A percentile compares a stretch with the other conserved stretches of the same genome.
These are phyloP conservation scores for Hyphodiscus sp. DNA, from an alignment of 2,329 filamentous ascomycete species.

Conservation along the genomic window DNA sequence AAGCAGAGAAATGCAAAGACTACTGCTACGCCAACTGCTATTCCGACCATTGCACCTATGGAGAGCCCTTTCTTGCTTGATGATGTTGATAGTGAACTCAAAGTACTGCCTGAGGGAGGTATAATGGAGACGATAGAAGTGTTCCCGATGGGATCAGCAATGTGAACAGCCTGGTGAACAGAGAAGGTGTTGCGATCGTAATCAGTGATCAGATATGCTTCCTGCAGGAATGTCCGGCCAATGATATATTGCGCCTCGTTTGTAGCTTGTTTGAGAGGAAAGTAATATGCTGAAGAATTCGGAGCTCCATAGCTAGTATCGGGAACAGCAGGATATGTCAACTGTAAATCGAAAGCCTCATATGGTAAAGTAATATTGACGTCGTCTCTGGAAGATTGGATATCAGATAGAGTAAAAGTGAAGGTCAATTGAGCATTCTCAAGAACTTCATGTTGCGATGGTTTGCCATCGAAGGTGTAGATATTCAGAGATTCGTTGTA, in stretches of 20 bases:
- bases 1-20: slow-evolving; percentile 10
- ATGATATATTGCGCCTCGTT: slow-evolving; percentile 29
- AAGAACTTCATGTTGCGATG: slow-evolving; percentile 44
- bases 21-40: slow-evolving; percentile 16
- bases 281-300: slow-evolving; percentile 33
- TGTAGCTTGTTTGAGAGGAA: slow-evolving; percentile 26
- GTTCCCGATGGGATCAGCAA: slow-evolving; percentile 18
- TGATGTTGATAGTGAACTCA: background rate
- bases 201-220: slow-evolving; percentile 31
- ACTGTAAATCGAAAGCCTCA: slow-evolving; percentile 28
- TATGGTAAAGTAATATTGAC: slow-evolving; percentile 31
- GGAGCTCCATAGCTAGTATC: slow-evolving; percentile 40
- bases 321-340: slow-evolving; percentile 27
- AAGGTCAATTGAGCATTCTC: slow-evolving; percentile 42
- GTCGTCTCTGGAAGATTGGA: slow-evolving; percentile 36
- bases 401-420: slow-evolving; percentile 50
- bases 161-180: slow-evolving; percentile 28
- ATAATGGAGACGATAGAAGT: slow-evolving; percentile 21
- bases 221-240: slow-evolving; percentile 31
- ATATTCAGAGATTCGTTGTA: slow-evolving; percentile 58
- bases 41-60: slow-evolving; percentile 21
- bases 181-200: slow-evolving; percentile 30
- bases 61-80: slow-evolving; percentile 8
- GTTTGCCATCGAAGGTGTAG: slow-evolving; percentile 55
- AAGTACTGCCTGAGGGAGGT: slow-evolving; percentile 22